A percentile compares a stretch with the other conserved stretches of the same genome.
Evolutionary conservation across 345 rosid genomes (phyloP).

Genomic region (Lepidium didymum): DNA sequence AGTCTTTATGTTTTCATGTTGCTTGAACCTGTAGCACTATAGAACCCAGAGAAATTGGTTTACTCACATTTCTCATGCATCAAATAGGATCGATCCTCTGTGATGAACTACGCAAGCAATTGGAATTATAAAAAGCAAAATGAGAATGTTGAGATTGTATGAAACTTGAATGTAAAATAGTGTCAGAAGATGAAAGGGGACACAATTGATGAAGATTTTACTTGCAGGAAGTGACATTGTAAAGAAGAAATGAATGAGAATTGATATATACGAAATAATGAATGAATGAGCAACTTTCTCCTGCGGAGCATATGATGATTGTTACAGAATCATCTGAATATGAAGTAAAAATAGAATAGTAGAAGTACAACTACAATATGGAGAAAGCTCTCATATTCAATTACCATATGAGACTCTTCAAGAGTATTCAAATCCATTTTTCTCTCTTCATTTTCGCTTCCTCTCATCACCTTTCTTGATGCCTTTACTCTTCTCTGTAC

Average conservation of each 20-base stretch:
- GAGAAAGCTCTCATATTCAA: conserved; percentile 30
- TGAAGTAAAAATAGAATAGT: conserved; percentile 25
- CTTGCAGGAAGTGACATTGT: not conserved
- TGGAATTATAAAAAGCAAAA: not conserved
- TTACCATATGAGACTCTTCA: conserved; percentile 17
- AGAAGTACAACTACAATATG: conserved; percentile 32
- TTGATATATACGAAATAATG: conserved; percentile 14
- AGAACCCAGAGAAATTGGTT: not conserved
- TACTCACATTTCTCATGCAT: not conserved
- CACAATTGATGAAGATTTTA: not conserved
- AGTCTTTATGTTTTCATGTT: not conserved
- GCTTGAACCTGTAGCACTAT: not conserved
- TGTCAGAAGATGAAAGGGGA: not conserved
- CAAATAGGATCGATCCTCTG: not conserved
- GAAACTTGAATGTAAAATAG: not conserved
- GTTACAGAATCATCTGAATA: not conserved
- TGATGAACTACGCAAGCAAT: not conserved
- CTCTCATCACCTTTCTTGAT: conserved; percentile 23
- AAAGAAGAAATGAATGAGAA: not conserved
- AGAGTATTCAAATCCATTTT: conserved; percentile 7
- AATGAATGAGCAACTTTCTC: not conserved
- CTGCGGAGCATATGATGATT: not conserved
- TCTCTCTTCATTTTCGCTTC: conserved; percentile 14
- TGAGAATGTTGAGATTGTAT: not conserved
- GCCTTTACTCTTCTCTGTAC: conserved; percentile 23